Evolutionary conservation across 495 filamentous ascomycete genomes (phyloP), one percentile per base, ranked within the genome.

Genomic region (Neurospora sp.): DNA sequence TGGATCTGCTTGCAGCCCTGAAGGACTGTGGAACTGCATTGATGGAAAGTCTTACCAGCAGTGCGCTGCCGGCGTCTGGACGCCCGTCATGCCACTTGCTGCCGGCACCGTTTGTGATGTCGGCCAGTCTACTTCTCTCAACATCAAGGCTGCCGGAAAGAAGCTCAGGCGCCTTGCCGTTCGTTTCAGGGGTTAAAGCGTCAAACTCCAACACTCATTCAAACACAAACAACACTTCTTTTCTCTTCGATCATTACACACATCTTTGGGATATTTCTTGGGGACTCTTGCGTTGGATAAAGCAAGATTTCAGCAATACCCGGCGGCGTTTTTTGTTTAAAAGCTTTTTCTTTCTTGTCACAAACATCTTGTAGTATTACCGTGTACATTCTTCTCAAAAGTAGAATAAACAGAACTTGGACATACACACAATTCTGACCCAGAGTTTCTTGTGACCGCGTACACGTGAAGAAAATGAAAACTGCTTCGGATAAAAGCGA

Each of bases 1-100:
- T 20, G 78, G 79, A 39, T 74, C 78, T 38, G 74, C 82, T 39
- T 86, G 84, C 81, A 77, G 75, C 70, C 38, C 80, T 39, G 84
- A 85, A 71, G 84, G 84, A 14, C 76, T 75, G 62, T 86, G 82
- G 83, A 84, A 84, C 81, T 86, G 84, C 77, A 48, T 84, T 59
- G 82, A 79, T 39, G 80, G 80, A 18, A 77, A 77, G 18, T 77
- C 77, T 69, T 86, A 80, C 79, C 84, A 86, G 78, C 82, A 82
- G 54, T 86, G 84, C 70, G 84, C 78, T 42, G 77, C 81, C 40
- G 84, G 84, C 27, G n/a, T 39, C 0, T 86, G 84, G 84, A 83
- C 84, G 4, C 75, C 80, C 11, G 66, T 77, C 44, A 81, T 81
- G 79, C 44, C 59, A 2, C 74, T 86, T 48, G 79, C 84, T 12